Evolutionary conservation across 2,329 filamentous ascomycete genomes (phyloP).

Genomic region (Scytalidium sp.): DNA sequence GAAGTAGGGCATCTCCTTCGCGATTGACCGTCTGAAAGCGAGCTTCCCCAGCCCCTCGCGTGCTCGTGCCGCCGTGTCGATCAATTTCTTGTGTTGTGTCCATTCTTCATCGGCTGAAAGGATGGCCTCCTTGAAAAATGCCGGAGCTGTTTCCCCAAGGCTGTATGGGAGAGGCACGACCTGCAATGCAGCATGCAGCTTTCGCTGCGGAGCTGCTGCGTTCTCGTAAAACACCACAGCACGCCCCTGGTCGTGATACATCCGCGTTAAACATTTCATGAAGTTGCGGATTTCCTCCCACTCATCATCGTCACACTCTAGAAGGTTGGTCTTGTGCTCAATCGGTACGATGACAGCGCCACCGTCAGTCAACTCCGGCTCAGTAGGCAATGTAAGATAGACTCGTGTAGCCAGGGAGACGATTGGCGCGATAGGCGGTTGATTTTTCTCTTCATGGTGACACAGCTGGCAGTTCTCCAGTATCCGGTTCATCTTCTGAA

Average conservation of each 20-base stretch:
- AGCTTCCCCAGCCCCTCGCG: constrained; percentile 69
- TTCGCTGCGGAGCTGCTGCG: constrained; percentile 75
- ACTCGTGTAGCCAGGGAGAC: constrained; percentile 82
- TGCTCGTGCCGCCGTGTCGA: constrained; percentile 73
- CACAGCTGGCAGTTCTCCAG: constrained; percentile 88
- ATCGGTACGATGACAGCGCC: constrained; percentile 87
- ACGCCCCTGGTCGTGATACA: constrained; percentile 91
- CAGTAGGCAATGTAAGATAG: constrained; percentile 84
- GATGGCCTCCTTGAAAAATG: constrained; percentile 95
- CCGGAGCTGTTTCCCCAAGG: constrained; percentile 86
- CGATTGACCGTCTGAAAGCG: constrained; percentile 79
- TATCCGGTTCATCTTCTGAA: constrained; percentile 83
- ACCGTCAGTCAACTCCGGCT: constrained; percentile 80
- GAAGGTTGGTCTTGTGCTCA: constrained; percentile 79
- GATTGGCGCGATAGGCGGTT: constrained; percentile 77
- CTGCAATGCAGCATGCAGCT: constrained; percentile 80
- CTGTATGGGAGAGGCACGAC: constrained; percentile 87
- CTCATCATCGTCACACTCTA: constrained; percentile 99
- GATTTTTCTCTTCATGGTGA: constrained; percentile 79
- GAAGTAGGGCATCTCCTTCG: constrained; percentile 98
- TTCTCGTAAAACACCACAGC: constrained; percentile 98
- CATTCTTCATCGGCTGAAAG: constrained; percentile 86
- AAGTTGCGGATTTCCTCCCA: constrained; percentile 99
- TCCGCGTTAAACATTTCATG: constrained; percentile 91
- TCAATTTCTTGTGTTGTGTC: constrained; percentile 92